Evolutionary conservation across 208 protist species (phyloP).

Genomic region (Crithidia mellificae): DNA sequence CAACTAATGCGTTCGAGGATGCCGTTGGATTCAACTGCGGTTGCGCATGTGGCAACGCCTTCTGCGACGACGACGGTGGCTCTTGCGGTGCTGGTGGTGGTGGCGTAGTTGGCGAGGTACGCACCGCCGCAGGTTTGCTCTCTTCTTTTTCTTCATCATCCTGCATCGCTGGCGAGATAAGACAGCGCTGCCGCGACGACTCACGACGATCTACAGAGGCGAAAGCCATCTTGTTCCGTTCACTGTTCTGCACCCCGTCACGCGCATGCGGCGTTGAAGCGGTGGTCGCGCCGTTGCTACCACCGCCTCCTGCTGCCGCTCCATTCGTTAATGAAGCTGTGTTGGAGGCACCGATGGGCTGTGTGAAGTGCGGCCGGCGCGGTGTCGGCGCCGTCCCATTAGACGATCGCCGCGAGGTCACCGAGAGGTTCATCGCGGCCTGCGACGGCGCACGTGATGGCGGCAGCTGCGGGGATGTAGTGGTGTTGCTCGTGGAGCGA

Average conservation of each 20-base stretch:
- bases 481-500: neutral
- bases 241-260: neutral
- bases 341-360: too few relatives aligned
- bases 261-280: neutral
- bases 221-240: neutral
- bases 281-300: neutral
- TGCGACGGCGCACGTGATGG: neutral
- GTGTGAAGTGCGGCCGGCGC: neutral
- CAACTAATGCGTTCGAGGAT: too few relatives aligned
- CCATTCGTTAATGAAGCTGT: too few relatives aligned
- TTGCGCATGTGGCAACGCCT: too few relatives aligned
- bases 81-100: too few relatives aligned
- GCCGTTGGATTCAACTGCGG: too few relatives aligned
- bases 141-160: neutral
- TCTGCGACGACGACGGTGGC: too few relatives aligned
- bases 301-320: neutral
- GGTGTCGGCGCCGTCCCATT: neutral
- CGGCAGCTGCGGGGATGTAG: neutral
- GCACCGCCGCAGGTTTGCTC: neutral
- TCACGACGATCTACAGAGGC: neutral
- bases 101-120: too few relatives aligned
- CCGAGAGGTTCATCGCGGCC: neutral
- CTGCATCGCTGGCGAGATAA: slow-evolving; percentile 6
- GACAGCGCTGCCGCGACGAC: slow-evolving; percentile 1
- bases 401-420: neutral